These are phyloP conservation scores for Colletotrichum gloeosporioides DNA, from an alignment of 2,329 filamentous ascomycete genomes.

Conservation along the genomic window DNA sequence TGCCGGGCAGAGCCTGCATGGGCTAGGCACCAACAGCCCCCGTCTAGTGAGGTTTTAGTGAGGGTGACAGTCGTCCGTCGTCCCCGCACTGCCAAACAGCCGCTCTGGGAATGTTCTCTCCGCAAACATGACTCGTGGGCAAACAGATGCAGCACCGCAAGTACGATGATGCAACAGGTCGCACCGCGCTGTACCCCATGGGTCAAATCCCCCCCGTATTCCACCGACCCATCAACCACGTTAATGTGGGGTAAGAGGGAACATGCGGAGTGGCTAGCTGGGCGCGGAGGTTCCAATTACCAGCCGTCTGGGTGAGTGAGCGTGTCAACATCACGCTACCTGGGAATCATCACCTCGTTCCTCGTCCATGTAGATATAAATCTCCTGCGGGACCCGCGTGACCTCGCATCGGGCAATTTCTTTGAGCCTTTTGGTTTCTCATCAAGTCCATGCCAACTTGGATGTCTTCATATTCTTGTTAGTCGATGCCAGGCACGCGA, in stretches of 20 bases:
- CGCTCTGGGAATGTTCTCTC: neutral
- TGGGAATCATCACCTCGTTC: neutral
- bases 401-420: neutral
- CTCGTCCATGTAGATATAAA: neutral
- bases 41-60: neutral
- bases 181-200: constrained; percentile 14
- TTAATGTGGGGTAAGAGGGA: constrained; percentile 4
- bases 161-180: constrained; percentile 6
- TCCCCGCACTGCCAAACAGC: neutral
- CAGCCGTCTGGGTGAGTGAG: neutral
- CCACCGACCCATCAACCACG: constrained; percentile 1
- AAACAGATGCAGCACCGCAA: neutral
- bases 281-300: neutral
- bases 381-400: neutral
- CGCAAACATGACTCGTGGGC: constrained; percentile 5
- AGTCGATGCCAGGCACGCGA: neutral
- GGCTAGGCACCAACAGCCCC: neutral
- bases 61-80: constrained; percentile 17
- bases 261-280: neutral
- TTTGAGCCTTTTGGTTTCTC: neutral
- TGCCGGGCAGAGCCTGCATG: neutral
- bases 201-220: neutral
- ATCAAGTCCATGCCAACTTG: neutral
- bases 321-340: neutral
- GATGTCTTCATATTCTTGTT: neutral